Conservation (phyloP, 345 rosid species). For the Clausena lansium region DNA sequence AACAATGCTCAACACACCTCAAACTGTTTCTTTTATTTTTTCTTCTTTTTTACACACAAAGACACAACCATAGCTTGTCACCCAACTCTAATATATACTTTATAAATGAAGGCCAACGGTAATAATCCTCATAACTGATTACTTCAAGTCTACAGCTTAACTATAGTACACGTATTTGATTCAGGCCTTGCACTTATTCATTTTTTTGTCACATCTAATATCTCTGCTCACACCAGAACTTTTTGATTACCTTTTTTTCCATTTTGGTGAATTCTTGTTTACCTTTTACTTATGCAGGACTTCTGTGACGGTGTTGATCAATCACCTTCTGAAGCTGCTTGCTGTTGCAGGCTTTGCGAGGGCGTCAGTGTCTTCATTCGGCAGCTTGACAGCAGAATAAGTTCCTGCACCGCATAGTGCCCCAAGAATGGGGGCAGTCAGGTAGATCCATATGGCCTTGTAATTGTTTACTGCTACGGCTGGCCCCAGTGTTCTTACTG, state of each 20-base stretch:
- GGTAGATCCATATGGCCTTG: conserved; percentile 82
- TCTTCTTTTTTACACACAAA: neutral
- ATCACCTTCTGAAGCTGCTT: conserved; percentile 63
- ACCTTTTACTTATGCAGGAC: neutral
- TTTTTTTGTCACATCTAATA: neutral
- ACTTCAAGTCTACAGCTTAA: neutral
- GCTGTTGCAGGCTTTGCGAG: conserved; percentile 30
- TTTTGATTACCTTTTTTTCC: neutral
- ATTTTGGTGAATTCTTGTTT: neutral
- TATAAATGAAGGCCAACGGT: neutral
- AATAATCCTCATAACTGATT: neutral
- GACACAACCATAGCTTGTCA: neutral
- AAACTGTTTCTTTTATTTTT: neutral
- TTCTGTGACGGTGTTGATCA: neutral
- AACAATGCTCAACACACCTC: neutral
- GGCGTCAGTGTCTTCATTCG: conserved; percentile 48
- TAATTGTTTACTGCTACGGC: conserved; percentile 84
- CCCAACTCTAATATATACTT: neutral
- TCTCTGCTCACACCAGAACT: neutral
- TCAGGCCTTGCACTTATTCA: neutral
- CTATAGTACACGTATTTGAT: neutral
- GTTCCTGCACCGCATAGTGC: conserved; percentile 82
- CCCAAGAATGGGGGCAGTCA: conserved; percentile 79
- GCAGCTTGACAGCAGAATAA: conserved; percentile 76
- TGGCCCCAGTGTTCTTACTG: conserved; percentile 83